Percentiles rank a stretch among this genome's conserved stretches.
Evolutionary conservation across 2,329 filamentous ascomycete genomes (phyloP).

Genomic region (Scedosporium minutisporum): DNA sequence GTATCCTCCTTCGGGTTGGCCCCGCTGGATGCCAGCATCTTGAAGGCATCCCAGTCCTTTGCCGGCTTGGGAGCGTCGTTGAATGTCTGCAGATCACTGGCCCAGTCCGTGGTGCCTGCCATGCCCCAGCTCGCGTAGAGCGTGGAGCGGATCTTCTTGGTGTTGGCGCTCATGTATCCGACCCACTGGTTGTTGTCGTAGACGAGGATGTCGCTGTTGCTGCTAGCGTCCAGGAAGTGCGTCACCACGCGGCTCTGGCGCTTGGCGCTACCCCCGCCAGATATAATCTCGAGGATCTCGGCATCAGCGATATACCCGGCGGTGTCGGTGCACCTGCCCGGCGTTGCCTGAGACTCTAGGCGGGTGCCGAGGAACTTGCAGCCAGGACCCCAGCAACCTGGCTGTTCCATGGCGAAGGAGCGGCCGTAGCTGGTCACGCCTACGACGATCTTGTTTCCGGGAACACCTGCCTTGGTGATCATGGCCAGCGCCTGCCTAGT

Average conservation of each 20-base stretch:
- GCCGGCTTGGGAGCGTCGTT: too few relatives aligned
- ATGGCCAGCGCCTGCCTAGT: conserved; percentile 20
- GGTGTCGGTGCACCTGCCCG: conserved; percentile 19
- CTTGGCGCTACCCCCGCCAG: background rate
- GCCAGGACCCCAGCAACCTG: conserved; percentile 16
- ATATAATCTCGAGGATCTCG: background rate
- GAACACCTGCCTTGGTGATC: conserved; percentile 17
- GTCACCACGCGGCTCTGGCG: background rate
- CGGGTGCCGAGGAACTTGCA: conserved; percentile 16
- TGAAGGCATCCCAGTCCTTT: too few relatives aligned
- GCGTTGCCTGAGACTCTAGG: conserved; percentile 12
- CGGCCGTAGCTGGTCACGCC: conserved; percentile 22
- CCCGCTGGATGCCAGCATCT: too few relatives aligned
- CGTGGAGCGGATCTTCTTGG: conserved; percentile 10
- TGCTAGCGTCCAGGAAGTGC: background rate
- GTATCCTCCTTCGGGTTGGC: background rate
- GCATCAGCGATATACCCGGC: conserved; percentile 17
- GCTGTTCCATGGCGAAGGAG: conserved; percentile 21
- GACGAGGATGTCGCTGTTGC: conserved; percentile 12
- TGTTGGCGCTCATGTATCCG: conserved; percentile 14
- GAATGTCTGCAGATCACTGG: too few relatives aligned
- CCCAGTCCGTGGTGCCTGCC: too few relatives aligned
- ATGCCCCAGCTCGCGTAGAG: too few relatives aligned
- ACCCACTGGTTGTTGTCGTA: conserved; percentile 16
- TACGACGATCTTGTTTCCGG: conserved; percentile 19